These are phyloP conservation scores for Rosa chinensis DNA, from an alignment of 306 rosid species.

Conservation along the genomic window DNA sequence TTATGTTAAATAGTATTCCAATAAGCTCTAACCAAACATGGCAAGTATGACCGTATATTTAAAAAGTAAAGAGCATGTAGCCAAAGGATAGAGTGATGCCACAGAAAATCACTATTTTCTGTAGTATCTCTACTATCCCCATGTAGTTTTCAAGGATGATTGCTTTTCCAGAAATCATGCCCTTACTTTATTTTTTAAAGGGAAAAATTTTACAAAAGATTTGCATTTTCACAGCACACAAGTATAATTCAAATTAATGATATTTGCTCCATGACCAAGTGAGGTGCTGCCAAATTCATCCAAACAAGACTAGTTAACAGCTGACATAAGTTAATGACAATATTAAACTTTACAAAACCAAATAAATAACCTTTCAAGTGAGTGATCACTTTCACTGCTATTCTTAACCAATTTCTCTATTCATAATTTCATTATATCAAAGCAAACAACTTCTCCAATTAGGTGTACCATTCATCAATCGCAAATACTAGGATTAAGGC, in stretches of 20 bases:
- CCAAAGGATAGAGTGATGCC: background rate
- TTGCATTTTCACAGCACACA: too few species aligned
- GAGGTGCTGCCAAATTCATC: background rate
- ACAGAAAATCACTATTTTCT: background rate
- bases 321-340: background rate
- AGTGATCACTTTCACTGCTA: background rate
- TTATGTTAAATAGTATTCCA: background rate
- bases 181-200: too few species aligned
- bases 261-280: background rate
- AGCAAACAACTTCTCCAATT: background rate
- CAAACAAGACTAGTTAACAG: background rate
- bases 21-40: background rate
- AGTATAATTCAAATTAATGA: too few species aligned
- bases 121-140: background rate
- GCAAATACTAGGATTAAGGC: background rate
- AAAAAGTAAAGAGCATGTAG: background rate
- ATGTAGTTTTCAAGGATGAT: background rate
- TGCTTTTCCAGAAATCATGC: background rate
- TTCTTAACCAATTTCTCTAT: background rate
- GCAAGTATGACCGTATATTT: background rate
- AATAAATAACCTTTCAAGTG: background rate
- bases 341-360: background rate
- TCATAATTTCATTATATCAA: background rate
- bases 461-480: background rate
- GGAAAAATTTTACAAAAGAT: background rate